A percentile compares a stretch with the other conserved stretches of the same genome.
Evolutionary conservation across 441 rosid species (phyloP).

Genomic region (Populus hybrid): DNA sequence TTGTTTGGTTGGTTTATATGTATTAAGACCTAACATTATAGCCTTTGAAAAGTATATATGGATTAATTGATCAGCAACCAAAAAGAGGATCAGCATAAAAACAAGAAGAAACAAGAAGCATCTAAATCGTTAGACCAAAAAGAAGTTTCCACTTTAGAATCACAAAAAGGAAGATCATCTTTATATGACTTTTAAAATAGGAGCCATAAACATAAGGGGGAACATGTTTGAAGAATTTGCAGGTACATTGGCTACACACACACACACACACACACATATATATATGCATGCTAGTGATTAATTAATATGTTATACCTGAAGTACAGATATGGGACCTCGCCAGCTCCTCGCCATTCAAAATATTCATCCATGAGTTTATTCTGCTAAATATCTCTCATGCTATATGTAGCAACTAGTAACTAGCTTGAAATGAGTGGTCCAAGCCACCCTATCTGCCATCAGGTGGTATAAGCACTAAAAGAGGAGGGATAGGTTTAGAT

Average conservation of each 20-base stretch:
- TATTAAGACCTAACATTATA: constrained; percentile 32
- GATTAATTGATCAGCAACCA: no score
- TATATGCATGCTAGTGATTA: no score
- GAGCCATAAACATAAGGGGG: neutral
- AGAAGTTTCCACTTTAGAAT: constrained; percentile 35
- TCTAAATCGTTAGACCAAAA: constrained; percentile 37
- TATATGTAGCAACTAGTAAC: neutral
- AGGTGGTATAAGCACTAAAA: neutral
- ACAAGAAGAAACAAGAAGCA: constrained; percentile 27
- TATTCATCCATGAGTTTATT: neutral
- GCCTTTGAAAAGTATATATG: constrained; percentile 25
- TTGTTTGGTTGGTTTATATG: constrained; percentile 4
- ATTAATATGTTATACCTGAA: neutral
- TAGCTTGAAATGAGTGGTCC: constrained; percentile 3
- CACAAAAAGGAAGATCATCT: constrained; percentile 31
- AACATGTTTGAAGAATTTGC: constrained; percentile 1
- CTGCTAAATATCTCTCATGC: neutral
- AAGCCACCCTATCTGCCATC: neutral
- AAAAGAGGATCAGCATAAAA: constrained; percentile 15
- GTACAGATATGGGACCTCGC: neutral
- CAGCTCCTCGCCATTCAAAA: neutral
- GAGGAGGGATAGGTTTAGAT: neutral
- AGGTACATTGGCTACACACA: neutral
- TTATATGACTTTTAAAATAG: constrained; percentile 9
- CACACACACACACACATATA: no score